A percentile compares a stretch with the other conserved stretches of the same genome.
Conservation (phyloP, 2,329 filamentous ascomycete genomes). For the Pseudogymnoascus sp. region DNA sequence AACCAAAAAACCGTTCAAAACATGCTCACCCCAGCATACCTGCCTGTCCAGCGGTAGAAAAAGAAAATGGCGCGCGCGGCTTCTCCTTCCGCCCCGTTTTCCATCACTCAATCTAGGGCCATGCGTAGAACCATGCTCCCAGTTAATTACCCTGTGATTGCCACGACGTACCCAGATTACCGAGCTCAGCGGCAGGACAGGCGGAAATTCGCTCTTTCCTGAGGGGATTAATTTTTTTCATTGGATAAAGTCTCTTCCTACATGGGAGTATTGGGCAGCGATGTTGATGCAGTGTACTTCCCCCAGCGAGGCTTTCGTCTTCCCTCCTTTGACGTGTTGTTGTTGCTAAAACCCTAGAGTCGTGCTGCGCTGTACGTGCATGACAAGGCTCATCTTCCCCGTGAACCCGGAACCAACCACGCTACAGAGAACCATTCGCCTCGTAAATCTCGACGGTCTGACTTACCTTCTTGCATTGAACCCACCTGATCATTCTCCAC, state of each 20-base stretch:
- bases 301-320: background rate
- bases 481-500: conserved; percentile 7
- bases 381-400: conserved; percentile 10
- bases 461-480: conserved; percentile 6
- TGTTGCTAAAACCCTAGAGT: background rate
- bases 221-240: background rate
- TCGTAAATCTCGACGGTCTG: background rate
- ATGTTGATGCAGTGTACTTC: background rate
- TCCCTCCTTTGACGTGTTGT: conserved; percentile 3
- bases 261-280: conserved; percentile 9
- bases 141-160: conserved; percentile 3
- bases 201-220: background rate
- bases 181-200: background rate
- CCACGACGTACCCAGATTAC: conserved; percentile 3
- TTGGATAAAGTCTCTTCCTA: background rate
- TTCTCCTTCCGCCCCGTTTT: conserved; percentile 10
- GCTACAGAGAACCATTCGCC: conserved; percentile 1
- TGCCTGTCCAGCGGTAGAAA: background rate
- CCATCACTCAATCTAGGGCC: conserved; percentile 4
- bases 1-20: background rate
- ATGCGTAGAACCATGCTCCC: conserved; percentile 8
- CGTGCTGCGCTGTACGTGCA: conserved; percentile 11
- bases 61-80: conserved; percentile 5
- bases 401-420: conserved; percentile 9
- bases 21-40: background rate